Percentiles rank a stretch among this genome's conserved stretches.
These are phyloP conservation scores for Phaseolus coccineus DNA, from an alignment of 331 rosid species.

Conservation along the genomic window DNA sequence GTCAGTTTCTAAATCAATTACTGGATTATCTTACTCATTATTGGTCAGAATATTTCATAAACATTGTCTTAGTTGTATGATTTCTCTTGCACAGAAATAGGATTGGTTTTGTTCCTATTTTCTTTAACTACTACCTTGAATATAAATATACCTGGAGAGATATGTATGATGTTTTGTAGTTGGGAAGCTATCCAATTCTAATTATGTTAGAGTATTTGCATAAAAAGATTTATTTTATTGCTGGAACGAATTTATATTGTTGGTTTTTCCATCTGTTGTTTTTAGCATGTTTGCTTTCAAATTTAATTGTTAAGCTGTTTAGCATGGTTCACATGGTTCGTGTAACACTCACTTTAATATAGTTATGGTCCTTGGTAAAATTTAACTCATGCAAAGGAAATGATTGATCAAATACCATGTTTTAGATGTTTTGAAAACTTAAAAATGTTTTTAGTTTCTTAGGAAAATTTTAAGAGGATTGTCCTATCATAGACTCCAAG, in stretches of 20 bases:
- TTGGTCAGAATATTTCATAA: conserved; percentile 2
- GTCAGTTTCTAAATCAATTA: not conserved
- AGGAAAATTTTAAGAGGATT: not conserved
- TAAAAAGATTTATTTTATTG: not conserved
- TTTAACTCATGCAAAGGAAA: not conserved
- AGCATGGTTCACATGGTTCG: not conserved
- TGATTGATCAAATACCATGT: not conserved
- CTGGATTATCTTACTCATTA: not conserved
- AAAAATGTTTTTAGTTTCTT: not conserved
- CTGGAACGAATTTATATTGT: not conserved
- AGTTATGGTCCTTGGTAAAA: not conserved
- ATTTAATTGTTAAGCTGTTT: not conserved
- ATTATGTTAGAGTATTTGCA: conserved; percentile 12
- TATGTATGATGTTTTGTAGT: conserved; percentile 2
- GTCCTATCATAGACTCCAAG: not conserved
- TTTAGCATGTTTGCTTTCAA: not conserved
- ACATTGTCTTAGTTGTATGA: not conserved
- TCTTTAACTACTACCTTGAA: not conserved
- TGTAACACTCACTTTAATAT: not conserved
- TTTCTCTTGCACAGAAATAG: not conserved
- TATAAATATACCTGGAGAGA: not conserved
- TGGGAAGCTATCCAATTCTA: not conserved
- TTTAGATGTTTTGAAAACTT: not conserved
- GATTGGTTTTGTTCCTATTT: not conserved
- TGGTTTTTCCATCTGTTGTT: not conserved